Percentiles rank a stretch among this genome's conserved stretches.
These are phyloP conservation scores for Ilyonectria robusta DNA, from an alignment of 2,329 filamentous ascomycete genomes.

Conservation along the genomic window DNA sequence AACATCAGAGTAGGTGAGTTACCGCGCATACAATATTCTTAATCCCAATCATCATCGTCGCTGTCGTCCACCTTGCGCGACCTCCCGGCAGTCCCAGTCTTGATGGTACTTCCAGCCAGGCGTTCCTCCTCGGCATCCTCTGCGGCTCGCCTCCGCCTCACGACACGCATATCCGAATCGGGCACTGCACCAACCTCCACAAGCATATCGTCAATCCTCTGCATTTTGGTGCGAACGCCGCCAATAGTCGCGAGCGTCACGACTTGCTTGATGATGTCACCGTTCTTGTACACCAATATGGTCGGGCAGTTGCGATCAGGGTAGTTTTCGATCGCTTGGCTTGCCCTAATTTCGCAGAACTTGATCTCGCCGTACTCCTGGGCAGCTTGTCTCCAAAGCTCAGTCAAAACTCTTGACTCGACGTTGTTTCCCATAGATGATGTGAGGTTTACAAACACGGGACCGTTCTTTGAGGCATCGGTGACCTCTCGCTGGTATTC, in stretches of 20 bases:
- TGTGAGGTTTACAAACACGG: conserved; percentile 84
- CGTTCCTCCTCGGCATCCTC: conserved; percentile 74
- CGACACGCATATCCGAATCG: conserved; percentile 82
- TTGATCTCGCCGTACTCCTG: conserved; percentile 93
- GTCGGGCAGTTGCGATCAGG: conserved; percentile 96
- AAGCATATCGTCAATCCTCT: conserved; percentile 85
- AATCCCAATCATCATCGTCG: conserved; percentile 76
- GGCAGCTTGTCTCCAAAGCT: conserved; percentile 89
- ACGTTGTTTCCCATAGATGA: conserved; percentile 84
- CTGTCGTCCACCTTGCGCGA: conserved; percentile 61
- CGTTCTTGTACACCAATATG: conserved; percentile 91
- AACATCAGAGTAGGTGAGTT: conserved; percentile 11
- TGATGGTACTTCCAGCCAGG: conserved; percentile 63
- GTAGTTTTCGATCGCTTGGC: conserved; percentile 96
- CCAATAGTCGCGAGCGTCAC: conserved; percentile 88
- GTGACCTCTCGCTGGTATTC: conserved; percentile 95
- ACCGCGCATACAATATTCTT: conserved; percentile 42
- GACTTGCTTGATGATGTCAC: conserved; percentile 91
- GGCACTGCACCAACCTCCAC: conserved; percentile 86
- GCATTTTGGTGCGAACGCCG: conserved; percentile 78
- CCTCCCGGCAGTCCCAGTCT: conserved; percentile 64
- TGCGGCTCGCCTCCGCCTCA: conserved; percentile 71
- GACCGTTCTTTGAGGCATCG: conserved; percentile 81
- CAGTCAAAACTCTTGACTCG: conserved; percentile 86
- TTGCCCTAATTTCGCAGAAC: conserved; percentile 94